These are phyloP conservation scores for Backusella psychrophila DNA, from an alignment of 192 early-diverging fungal species.

Conservation along the genomic window DNA sequence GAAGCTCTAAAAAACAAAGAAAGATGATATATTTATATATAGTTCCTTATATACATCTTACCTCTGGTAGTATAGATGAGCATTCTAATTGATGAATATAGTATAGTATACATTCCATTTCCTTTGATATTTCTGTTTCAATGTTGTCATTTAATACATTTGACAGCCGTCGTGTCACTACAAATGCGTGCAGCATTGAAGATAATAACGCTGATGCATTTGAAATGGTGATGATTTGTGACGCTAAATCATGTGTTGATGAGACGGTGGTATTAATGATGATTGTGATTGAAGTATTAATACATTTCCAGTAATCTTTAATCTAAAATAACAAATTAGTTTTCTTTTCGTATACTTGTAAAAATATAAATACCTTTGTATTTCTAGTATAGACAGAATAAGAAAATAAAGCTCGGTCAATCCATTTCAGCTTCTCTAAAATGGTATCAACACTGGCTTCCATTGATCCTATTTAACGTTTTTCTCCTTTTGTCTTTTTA, in stretches of 20 bases:
- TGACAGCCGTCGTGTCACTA: not conserved
- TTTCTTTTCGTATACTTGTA: not conserved
- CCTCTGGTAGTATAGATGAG: not conserved
- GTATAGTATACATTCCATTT: not conserved
- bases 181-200: not conserved
- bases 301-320: not conserved
- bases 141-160: not conserved
- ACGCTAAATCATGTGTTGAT: not conserved
- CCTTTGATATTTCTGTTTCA: not conserved
- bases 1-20: not conserved
- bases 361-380: not conserved
- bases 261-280: not conserved
- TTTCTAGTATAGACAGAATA: conserved; percentile 3
- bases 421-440: conserved; percentile 6
- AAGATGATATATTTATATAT: not conserved
- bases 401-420: not conserved
- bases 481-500: not conserved
- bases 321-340: not conserved
- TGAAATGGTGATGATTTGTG: not conserved
- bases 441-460: not conserved
- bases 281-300: not conserved
- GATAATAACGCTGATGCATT: conserved; percentile 8
- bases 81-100: not conserved
- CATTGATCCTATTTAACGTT: not conserved
- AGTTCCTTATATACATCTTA: not conserved